Evolutionary conservation across 1,284 basidiomycete genomes (phyloP).

Genomic region (Ustilago trichophora): DNA sequence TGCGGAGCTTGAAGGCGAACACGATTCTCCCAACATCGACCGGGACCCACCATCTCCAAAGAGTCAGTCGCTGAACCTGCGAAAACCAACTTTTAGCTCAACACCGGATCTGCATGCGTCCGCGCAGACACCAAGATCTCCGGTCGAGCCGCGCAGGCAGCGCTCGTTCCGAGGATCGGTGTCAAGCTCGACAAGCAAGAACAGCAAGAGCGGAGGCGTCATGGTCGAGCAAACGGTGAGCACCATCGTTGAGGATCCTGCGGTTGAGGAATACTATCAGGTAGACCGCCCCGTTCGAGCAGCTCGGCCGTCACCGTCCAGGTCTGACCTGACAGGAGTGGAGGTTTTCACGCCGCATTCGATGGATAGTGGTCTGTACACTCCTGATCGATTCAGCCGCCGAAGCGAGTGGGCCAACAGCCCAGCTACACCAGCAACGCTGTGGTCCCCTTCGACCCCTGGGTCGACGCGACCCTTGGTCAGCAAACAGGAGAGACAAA

Average conservation of each 20-base stretch:
- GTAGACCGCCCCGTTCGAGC: slow-evolving; percentile 10
- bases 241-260: slow-evolving; percentile 27
- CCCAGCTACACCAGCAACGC: slow-evolving; percentile 14
- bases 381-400: slow-evolving; percentile 4
- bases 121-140: not conserved
- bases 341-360: slow-evolving; percentile 7
- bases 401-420: slow-evolving; percentile 11
- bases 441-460: slow-evolving; percentile 20
- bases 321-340: slow-evolving; percentile 2
- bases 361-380: slow-evolving; percentile 1
- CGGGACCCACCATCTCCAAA: slow-evolving; percentile 3
- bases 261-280: slow-evolving; percentile 12
- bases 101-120: slow-evolving; percentile 19
- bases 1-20: slow-evolving; percentile 17
- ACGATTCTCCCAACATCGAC: not conserved
- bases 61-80: slow-evolving; percentile 9
- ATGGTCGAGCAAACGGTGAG: slow-evolving; percentile 35
- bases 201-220: slow-evolving; percentile 17
- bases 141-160: slow-evolving; percentile 1
- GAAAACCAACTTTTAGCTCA: slow-evolving; percentile 1
- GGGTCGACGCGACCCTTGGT: slow-evolving; percentile 1
- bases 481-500: not conserved
- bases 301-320: slow-evolving; percentile 6
- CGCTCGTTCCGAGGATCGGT: slow-evolving; percentile 6
- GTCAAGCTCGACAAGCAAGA: slow-evolving; percentile 1